Evolutionary conservation across 108 stramenopile genomes (phyloP), one percentile per base, ranked within the genome.

Genomic region (Cyclotella sp.): DNA sequence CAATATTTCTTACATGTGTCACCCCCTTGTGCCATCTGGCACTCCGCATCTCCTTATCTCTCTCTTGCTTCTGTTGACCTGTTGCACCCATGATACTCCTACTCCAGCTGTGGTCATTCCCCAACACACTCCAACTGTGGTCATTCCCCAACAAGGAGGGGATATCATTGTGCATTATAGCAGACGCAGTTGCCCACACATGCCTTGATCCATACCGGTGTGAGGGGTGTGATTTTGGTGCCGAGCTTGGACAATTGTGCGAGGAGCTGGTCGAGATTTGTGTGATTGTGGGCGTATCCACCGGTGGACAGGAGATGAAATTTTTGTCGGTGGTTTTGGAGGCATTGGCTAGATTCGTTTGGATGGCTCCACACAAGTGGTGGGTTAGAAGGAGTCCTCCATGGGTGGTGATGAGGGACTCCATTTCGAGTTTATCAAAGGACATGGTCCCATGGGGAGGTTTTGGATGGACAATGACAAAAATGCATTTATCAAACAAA

Each of bases 331-430:
- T 16, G 75, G 77, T 51, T 76, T 86, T 72, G 57, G 14, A 29
- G 47, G 19, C 49, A 51, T 34, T 34, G 27, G 66, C 63, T 8
- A 63, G 39, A 62, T 91, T 90, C 1, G 42, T 67, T 63, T 84
- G 76, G n/a, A 88, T 52, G 0, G 89, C 89, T 47, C 88, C 87
- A 43, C 82, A 68, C 21, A 90, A 27, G 30, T 85, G 80, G n/a
- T 70, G 68, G 14, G 89, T 81, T 13, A 93, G 70, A 3, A 93
- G 63, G 45, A 83, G 79, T 8, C 92, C 92, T 49, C 92, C 92
- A 51, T 88, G 70, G 26, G 42, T 47, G 9, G 46, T 68, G 47
- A 93, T 87, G 15, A 66, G 51, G 15, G 71, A 28, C 77, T 89
- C 87, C 73, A 86, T 79, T 28, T 90, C 83, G 21, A 73, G 65